phyloP scores from a whole-genome alignment of 2,329 filamentous ascomycete genomes.

The Epicoccum sorghinum region DNA sequence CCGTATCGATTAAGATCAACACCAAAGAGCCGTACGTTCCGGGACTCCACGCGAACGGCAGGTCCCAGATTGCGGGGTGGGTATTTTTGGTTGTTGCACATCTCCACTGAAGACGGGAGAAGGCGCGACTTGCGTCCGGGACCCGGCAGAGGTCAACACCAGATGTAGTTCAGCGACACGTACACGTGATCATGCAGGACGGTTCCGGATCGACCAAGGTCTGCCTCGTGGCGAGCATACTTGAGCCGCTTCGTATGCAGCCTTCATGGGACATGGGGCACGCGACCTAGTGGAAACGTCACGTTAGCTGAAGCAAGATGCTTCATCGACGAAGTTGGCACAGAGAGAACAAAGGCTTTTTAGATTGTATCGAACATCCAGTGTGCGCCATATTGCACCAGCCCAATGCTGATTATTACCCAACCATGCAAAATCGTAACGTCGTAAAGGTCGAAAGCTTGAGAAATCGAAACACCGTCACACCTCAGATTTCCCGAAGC shows the following conservation, averaged over 20 bases:
- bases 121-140: neutral
- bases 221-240: neutral
- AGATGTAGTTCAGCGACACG: neutral
- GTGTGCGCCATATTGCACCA: constrained; percentile 28
- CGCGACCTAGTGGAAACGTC: constrained; percentile 15
- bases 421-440: constrained; percentile 28
- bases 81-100: constrained; percentile 1
- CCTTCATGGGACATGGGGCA: constrained; percentile 5
- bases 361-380: constrained; percentile 25
- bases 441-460: constrained; percentile 18
- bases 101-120: neutral
- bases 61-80: constrained; percentile 13
- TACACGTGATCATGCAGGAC: neutral
- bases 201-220: neutral
- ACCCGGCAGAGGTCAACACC: neutral
- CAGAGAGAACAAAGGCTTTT: constrained; percentile 32
- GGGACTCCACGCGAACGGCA: constrained; percentile 12
- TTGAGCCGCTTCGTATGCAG: neutral
- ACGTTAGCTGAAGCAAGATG: constrained; percentile 27
- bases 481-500: constrained; percentile 35
- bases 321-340: constrained; percentile 25
- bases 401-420: constrained; percentile 28
- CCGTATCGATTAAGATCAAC: constrained; percentile 26
- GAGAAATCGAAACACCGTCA: constrained; percentile 20
- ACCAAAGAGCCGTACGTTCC: constrained; percentile 10